A percentile compares a stretch with the other conserved stretches of the same genome.
Evolutionary conservation across 2,329 filamentous ascomycete species (phyloP).

Genomic region (Hymenotorrendiella dingleyae): DNA sequence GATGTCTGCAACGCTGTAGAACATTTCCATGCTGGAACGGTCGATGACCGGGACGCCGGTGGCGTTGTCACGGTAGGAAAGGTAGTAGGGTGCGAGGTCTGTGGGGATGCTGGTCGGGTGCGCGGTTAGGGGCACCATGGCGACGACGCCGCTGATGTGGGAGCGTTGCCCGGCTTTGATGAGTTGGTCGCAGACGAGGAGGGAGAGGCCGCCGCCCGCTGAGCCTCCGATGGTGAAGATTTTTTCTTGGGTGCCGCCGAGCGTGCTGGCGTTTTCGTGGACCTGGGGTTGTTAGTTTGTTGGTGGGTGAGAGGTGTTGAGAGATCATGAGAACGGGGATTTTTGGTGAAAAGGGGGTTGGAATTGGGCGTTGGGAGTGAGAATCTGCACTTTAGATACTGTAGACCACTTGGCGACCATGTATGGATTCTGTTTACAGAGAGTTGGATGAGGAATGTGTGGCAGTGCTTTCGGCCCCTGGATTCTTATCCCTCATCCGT

Average conservation of each 20-base stretch:
- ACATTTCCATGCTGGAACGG: conserved; percentile 14
- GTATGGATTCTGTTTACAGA: no score
- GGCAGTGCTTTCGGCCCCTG: no score
- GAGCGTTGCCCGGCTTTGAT: conserved; percentile 12
- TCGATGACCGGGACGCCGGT: conserved; percentile 18
- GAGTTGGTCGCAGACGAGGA: conserved; percentile 19
- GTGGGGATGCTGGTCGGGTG: conserved; percentile 18
- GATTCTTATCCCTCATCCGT: no score
- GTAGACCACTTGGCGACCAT: no score
- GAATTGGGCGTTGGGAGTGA: not conserved
- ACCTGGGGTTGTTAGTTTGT: conserved; percentile 14
- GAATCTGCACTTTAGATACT: no score
- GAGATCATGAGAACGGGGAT: no score
- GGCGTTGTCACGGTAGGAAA: conserved; percentile 16
- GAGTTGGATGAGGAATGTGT: no score
- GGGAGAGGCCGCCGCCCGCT: conserved; percentile 22
- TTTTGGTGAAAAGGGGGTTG: not conserved
- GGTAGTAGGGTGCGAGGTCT: conserved; percentile 16
- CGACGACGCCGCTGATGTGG: conserved; percentile 19
- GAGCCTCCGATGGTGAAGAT: conserved; percentile 21
- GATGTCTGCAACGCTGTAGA: conserved; percentile 12
- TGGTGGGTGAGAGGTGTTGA: not conserved
- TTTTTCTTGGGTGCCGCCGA: conserved; percentile 9
- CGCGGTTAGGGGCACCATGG: conserved; percentile 20
- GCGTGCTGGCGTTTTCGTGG: conserved; percentile 8